A percentile compares a stretch with the other conserved stretches of the same genome.
phyloP scores from a whole-genome alignment of 495 filamentous ascomycete species.

The Annulohypoxylon moriforme region DNA sequence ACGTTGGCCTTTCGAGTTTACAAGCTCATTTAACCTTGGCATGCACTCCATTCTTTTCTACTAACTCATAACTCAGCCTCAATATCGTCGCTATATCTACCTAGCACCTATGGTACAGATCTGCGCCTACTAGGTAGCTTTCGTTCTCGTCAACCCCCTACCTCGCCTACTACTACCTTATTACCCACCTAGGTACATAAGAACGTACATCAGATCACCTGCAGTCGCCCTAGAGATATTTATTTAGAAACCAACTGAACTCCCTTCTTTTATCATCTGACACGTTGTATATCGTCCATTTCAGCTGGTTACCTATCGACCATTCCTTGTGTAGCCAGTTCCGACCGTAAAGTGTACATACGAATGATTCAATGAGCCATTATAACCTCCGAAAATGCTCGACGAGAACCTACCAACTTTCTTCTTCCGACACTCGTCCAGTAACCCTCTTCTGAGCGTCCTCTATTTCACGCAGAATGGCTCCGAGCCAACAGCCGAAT shows the following conservation, averaged over 20 bases:
- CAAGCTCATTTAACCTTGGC: slow-evolving; percentile 24
- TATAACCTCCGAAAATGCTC: slow-evolving; percentile 69
- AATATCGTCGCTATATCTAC: slow-evolving; percentile 13
- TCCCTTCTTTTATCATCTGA: slow-evolving; percentile 8
- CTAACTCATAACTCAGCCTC: slow-evolving; percentile 37
- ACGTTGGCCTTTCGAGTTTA: slow-evolving; percentile 6
- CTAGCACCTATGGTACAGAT: too few species aligned
- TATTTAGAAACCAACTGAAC: slow-evolving; percentile 12
- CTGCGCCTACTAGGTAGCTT: slow-evolving; percentile 33
- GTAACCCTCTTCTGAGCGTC: slow-evolving; percentile 62
- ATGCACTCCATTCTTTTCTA: slow-evolving; percentile 21
- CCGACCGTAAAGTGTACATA: slow-evolving; percentile 14
- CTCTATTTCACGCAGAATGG: slow-evolving; percentile 84
- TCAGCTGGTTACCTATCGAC: not conserved
- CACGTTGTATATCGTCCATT: slow-evolving; percentile 5
- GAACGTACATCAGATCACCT: slow-evolving; percentile 26
- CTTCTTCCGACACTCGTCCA: slow-evolving; percentile 53
- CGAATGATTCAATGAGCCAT: slow-evolving; percentile 6
- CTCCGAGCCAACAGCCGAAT: slow-evolving; percentile 80
- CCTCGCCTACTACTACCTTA: slow-evolving; percentile 6
- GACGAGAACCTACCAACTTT: slow-evolving; percentile 90
- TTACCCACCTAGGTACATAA: slow-evolving; percentile 1
- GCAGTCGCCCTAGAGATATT: slow-evolving; percentile 16
- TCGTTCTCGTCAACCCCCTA: slow-evolving; percentile 20
- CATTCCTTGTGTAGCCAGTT: slow-evolving; percentile 7